phyloP scores from a whole-genome alignment of 2,329 filamentous ascomycete genomes.

The Calonectria crousiana region DNA sequence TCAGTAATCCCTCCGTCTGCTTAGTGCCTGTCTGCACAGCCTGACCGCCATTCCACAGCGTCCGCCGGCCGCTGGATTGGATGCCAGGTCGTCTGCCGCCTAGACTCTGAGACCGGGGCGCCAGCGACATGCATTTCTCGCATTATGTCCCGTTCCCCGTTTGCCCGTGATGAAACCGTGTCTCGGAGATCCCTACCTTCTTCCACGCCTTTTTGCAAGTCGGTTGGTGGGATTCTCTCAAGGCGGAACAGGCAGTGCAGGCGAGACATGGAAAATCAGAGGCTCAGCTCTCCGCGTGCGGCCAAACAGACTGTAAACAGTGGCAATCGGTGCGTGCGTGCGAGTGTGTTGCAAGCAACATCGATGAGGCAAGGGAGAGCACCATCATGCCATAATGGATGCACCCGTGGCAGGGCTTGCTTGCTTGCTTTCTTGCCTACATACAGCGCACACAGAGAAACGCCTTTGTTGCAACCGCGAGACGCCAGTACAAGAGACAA shows the following conservation, averaged over 20 bases:
- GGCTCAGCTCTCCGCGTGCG: slow-evolving; percentile 9
- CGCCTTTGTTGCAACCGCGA: neutral
- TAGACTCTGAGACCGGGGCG: slow-evolving; percentile 25
- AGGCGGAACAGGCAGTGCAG: slow-evolving; percentile 19
- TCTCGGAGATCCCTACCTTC: slow-evolving; percentile 23
- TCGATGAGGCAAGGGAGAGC: slow-evolving; percentile 19
- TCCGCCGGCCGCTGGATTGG: slow-evolving; percentile 24
- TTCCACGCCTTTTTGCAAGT: neutral
- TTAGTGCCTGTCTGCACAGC: slow-evolving; percentile 8
- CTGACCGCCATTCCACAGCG: slow-evolving; percentile 42
- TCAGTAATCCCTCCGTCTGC: slow-evolving; percentile 18
- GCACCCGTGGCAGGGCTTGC: slow-evolving; percentile 7
- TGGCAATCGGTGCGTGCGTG: neutral
- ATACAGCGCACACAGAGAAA: neutral
- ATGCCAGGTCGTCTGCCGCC: slow-evolving; percentile 15
- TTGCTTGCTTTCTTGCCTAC: neutral
- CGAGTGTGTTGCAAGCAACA: slow-evolving; percentile 6
- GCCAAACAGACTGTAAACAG: neutral
- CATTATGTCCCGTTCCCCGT: slow-evolving; percentile 38
- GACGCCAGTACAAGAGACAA: slow-evolving; percentile 9
- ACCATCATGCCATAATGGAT: slow-evolving; percentile 10
- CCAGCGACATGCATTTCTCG: slow-evolving; percentile 35
- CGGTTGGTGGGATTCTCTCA: slow-evolving; percentile 5
- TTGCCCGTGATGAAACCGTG: slow-evolving; percentile 39
- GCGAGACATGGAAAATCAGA: slow-evolving; percentile 26